Evolutionary conservation across 805 yeast genomes (phyloP), one percentile per base, ranked within the genome.

Genomic region (Lachancea sp.): DNA sequence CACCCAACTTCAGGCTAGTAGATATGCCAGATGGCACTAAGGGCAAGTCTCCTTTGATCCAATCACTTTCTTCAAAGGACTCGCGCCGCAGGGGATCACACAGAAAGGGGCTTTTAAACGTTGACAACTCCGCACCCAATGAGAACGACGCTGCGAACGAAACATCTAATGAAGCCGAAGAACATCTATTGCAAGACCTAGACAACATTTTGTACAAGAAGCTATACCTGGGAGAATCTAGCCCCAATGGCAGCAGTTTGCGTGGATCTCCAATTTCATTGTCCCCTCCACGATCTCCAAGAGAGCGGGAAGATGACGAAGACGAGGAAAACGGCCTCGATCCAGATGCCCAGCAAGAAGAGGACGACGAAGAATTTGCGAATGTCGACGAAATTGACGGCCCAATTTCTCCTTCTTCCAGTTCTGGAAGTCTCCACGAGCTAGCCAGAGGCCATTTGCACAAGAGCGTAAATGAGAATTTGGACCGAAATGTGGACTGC

Each of bases 311-410:
- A 43, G 63, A 72, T 32, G 21, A 16, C 11, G 38, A 33, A 13
- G 28, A 8, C 6, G 38, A 33, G 11, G 6, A 18, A 6, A 43
- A 38, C n/a, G 44, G 32, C n/a, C 41, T 39, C 4, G 43, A 42
- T 3, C 51, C 45, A 15, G 50, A 45, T 25, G 54, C 43, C 11
- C 49, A 44, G 20, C 56, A 54, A 22, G 57, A 54, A n/a, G 56
- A 51, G 12, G 54, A 50, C 29, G 54, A 58, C 29, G 54, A 59
- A 19, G 58, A 54, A 1, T 62, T 61, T 44, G 53, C 59, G 2
- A 61, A 61, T 45, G 65, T 62, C 1, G 67, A 62, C 41, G 67
- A 62, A 41, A 56, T 62, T 4, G 67, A 62, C 38, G 64, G 64
- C 1, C 64, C 62, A 3, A 54, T 60, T 12, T 48, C 56, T 1